Evolutionary conservation across 2,329 filamentous ascomycete species (phyloP), one percentile per base, ranked within the genome.

Genomic region (Fonsecaea multimorphosa): DNA sequence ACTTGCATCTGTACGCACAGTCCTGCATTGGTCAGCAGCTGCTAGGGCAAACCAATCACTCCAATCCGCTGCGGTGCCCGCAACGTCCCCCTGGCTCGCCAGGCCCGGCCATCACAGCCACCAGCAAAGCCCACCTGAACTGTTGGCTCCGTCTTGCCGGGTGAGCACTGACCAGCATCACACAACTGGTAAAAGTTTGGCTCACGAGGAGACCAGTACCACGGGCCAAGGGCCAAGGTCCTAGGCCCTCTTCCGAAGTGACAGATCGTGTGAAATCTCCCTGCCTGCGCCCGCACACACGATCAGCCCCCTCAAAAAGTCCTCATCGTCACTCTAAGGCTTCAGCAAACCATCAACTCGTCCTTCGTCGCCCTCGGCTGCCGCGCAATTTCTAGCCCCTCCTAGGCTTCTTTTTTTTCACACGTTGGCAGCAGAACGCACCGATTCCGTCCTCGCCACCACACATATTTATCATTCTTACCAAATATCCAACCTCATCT

Each of bases 1-100:
- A 31, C 51, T 36, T 27, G 16, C 5, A 53, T 34, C 51, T 31
- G 12, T 12, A 38, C 40, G 19, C 44, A 49, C 44, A 16, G 52
- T 19, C 29, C 52, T 38, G 51, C 59, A 64, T 64, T 64, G 61
- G 61, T 64, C 61, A 59, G 55, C 61, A 44, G 49, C 46, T 27
- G 14, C 54, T 34, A 55, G 27, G 34, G n/a, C n/a, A n/a, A n/a
- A n/a, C n/a, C n/a, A n/a, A n/a, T n/a, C 61, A 40, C 7, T 2
- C 58, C 58, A 53, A 61, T 54, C 58, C 34, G 16, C 34, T 60
- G 44, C 57, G 11, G 24, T 46, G 40, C 40, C 46, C 40, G 57
- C 56, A 12, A 38, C 16, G 24, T 31, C 56, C 56, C 56, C 44
- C 40, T n/a, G 49, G 27, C 32, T 19, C 22, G 44, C n/a, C 44